Base-by-base conservation (phyloP, 2,329 filamentous ascomycete genomes). In the Phaeosphaeriaceae sp. region DNA sequence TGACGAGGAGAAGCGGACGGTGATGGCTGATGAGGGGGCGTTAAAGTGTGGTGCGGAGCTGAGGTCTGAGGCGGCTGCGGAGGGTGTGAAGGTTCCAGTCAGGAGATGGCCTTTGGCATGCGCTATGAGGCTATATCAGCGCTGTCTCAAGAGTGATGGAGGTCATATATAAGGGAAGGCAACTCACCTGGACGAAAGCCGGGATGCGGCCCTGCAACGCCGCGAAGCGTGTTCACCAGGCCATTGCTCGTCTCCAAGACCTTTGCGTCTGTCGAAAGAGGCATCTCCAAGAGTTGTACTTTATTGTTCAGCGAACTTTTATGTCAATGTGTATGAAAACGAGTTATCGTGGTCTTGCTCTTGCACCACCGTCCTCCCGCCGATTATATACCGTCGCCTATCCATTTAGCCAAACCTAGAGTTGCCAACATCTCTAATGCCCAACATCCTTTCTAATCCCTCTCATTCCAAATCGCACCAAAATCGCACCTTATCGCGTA, bases 61-160 rank as follows among this genome's bases (percentile, higher is more conserved):
- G 20, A 87, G 80, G 9, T 69, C 63, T 2, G 75, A 67, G 15
- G 84, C 84, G 41, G 72, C 67, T 0, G 74, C 2, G 1, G 80
- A 80, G 2, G 85, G 84, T 1, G 74, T 81, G 71, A 87, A 88
- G 21, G 76, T 82, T 31, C 85, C 85, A 7, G 72, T 81, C 11
- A 85, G 70, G 40, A 87, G 76, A 27, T 80, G 71, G 13, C 85
- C 85, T 73, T 83, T 82, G 19, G 85, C 84, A 60, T 88, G 85
- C 10, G 83, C 84, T 85, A 11, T 36, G 31, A 11, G 13, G 11
- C 3, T 3, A 13, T 36, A 11, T 36, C 31, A 36, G 31, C 3
- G 13, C 3, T 7, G 7, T 5, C 13, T 57, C 44, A 36, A 6
- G 48, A 44, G 27, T 36, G n/a, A 25, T 40, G 40, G 49, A 22